Base-by-base conservation (phyloP, 1,139 yeast species). In the Lodderomyces elongisporus region DNA sequence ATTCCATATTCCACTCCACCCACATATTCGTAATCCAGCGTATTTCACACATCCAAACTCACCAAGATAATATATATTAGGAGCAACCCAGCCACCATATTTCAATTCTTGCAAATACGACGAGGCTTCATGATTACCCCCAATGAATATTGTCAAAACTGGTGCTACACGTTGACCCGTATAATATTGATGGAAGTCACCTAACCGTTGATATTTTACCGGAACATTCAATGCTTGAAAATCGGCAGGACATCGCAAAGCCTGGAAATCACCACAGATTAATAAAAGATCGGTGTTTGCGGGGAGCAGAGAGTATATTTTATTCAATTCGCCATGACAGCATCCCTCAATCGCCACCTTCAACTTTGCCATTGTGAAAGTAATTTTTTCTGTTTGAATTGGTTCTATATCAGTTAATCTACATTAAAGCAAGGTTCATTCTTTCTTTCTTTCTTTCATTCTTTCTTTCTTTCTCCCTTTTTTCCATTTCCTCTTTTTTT, bases 51-150 rank as follows among this genome's bases (percentile, higher is more conserved):
- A 77, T 10, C 91, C 88, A 28, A 79, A 74, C 28, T 78, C 77
- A 0, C 98, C 99, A 49, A 91, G 55, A 51, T 79, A 93, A 55
- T 82, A 93, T n/a, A 91, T 87, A 44, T 83, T 81, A 1, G 87
- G 87, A 1, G 95, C 95, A 1, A 85, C 91, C 88, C 93, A 93
- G 0, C 99, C 99, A 8, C 99, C 99, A 51, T 71, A 75, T 42
- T 76, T 77, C 39, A 89, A 59, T 46, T 85, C 89, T 45, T 75
- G 70, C 43, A 91, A 51, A 53, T 84, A 85, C 40, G 79, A 75
- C 37, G 93, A 83, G 6, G 93, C 79, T 52, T 91, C 99, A 50
- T 91, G 99, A 57, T 91, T 91, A 0, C 99, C 99, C 3, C 98
- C 98, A 30, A 93, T 76, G 45, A 91, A 82, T 0, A 91, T 47